Base-by-base conservation (phyloP, 1,284 basidiomycete species). In the Leucoagaricus sp. region DNA sequence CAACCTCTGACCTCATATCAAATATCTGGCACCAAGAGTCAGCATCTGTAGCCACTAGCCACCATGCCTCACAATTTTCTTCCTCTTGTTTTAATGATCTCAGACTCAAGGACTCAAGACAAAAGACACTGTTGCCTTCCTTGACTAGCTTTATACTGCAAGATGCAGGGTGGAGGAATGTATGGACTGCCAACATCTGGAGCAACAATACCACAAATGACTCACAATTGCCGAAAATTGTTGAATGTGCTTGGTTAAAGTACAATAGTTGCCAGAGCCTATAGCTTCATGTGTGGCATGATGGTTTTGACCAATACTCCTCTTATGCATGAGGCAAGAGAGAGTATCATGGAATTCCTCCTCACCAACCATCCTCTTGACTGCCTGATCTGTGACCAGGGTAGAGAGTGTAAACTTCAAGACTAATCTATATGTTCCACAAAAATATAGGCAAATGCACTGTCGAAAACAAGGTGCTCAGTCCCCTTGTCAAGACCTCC, bases 381-480 rank as follows among this genome's bases (percentile, higher is more conserved):
- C 72, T 99, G 96, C 77, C 96, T 97, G 33, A 93, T 99, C 64
- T 99, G 96, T 69, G 97, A 99, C 73, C 95, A 96, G 76, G 94
- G 93, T 74, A 94, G 93, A 60, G 96, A 99, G 83, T 99, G 97
- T 73, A 96, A 99, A 72, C 83, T 99, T 21, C 96, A 99, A 80
- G 96, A 99, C 76, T 96, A 99, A 76, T 96, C 96, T 25, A 98
- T 99, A 96, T 91, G 96, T 98, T 98, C 86, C 96, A 98, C 78
- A 97, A 99, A 79, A 93, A 97, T 60, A 87, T 92, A 2, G 97
- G 96, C 65, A 99, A 99, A 78, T 93, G 96, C 60, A 96, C 97
- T 1, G 93, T 97, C 17, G 96, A 98, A 76, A 93, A 99, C 83
- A 99, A 99, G 81, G 91, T 99, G 70, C 83, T 99, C 31, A 97